Evolutionary conservation across 2,329 filamentous ascomycete genomes (phyloP), one percentile per base, ranked within the genome.

Genomic region (Rhynchosporium graminicola): DNA sequence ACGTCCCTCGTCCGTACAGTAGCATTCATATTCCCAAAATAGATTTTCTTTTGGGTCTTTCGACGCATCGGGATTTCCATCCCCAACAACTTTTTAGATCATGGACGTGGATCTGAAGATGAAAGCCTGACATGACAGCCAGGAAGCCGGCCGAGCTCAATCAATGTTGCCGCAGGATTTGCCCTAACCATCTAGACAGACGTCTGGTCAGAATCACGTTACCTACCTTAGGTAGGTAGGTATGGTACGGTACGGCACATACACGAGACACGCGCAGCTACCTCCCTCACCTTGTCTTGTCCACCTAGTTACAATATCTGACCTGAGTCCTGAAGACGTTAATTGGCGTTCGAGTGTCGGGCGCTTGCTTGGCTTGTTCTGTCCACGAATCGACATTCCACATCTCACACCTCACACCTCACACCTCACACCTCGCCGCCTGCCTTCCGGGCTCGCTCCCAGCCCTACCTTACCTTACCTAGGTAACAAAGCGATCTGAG

Each of bases 311-410:
- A 20, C 20, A 54, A 9, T 5, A 36, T 10, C 33, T 6, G 33
- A 36, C 33, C 33, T 36, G 20, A 20, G 20, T 20, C 20, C 20
- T 20, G 48, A 61, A 62, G 66, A 60, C 63, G 57, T 56, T 60
- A 61, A 6, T 36, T 61, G 60, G 65, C 63, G 62, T 64, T 61
- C 64, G 52, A 65, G 61, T 68, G 61, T 64, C 63, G 66, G 64
- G 33, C 33, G 33, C 33, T 36, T 36, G 33, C 9, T 36, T 36
- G 63, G 67, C 62, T 66, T 62, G 60, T 55, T 60, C 62, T 54
- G n/a, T 51, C 57, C 36, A 48, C 52, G 43, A 46, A 46, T 46
- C 43, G 43, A 46, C 43, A 46, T n/a, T n/a, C n/a, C 20, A n/a
- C 4, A 20, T 45, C 15, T 20, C 15, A n/a, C 26, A 6, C 42